phyloP scores from a whole-genome alignment of 1,284 basidiomycete species.

The Chiua sp. region DNA sequence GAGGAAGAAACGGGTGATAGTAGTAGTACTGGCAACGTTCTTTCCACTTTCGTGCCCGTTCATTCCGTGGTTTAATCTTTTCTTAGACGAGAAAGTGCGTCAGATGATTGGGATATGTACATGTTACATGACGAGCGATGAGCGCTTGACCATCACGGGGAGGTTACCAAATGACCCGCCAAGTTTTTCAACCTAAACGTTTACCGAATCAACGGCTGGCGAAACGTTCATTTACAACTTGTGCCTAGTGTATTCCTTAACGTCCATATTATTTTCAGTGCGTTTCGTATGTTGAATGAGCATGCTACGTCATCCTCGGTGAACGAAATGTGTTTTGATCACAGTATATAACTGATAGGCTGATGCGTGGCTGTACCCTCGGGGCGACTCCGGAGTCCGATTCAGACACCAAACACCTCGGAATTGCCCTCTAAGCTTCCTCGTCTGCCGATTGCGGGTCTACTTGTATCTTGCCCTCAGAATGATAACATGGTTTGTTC shows the following conservation, averaged over 20 bases:
- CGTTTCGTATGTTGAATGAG: neutral
- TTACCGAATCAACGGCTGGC: neutral
- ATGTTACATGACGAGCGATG: neutral
- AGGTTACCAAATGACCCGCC: neutral
- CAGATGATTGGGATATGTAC: neutral
- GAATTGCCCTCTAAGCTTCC: too few relatives aligned
- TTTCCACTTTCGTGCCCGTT: conserved; percentile 8
- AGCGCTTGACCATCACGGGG: neutral
- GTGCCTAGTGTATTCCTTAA: neutral
- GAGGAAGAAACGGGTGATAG: conserved; percentile 6
- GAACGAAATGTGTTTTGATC: too few relatives aligned
- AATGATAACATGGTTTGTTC: too few relatives aligned
- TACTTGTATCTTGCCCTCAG: too few relatives aligned
- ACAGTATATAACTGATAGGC: too few relatives aligned
- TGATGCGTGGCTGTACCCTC: too few relatives aligned
- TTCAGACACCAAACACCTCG: too few relatives aligned
- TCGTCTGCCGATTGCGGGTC: too few relatives aligned
- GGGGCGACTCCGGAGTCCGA: too few relatives aligned
- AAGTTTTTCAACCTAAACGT: neutral
- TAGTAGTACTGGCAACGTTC: neutral
- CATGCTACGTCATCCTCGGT: too few relatives aligned
- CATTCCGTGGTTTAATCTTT: neutral
- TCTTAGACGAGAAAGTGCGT: neutral
- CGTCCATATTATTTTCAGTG: neutral
- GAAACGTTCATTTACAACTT: neutral